Conservation (phyloP, 2,329 filamentous ascomycete genomes). For the Colletotrichum filicis region DNA sequence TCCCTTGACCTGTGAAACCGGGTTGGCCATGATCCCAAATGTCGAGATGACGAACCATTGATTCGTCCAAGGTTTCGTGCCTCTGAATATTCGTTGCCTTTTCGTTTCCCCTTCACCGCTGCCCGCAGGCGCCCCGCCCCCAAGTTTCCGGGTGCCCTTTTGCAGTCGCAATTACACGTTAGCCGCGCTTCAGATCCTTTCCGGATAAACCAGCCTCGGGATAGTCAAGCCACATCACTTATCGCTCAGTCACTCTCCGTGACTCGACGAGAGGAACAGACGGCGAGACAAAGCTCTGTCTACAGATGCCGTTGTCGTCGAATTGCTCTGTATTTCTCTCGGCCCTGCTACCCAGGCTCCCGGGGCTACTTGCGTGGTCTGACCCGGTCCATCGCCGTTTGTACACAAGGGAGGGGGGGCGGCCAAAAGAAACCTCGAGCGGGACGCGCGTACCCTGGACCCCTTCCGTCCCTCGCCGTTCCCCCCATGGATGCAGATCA, state of each 20-base stretch:
- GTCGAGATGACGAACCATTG: conserved; percentile 22
- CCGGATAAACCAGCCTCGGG: not conserved
- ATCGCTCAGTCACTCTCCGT: not conserved
- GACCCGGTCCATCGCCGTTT: conserved; percentile 21
- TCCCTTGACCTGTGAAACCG: conserved; percentile 18
- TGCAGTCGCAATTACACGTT: conserved; percentile 2
- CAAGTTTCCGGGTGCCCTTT: conserved; percentile 12
- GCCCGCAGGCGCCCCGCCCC: conserved; percentile 17
- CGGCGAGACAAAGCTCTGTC: not conserved
- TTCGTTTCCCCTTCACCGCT: not conserved
- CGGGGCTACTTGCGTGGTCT: conserved; percentile 29
- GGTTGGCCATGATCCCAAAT: conserved; percentile 3
- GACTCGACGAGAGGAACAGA: not conserved
- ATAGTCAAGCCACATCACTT: not conserved
- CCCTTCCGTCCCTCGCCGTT: conserved; percentile 1
- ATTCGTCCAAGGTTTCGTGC: not conserved
- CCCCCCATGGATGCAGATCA: conserved; percentile 36
- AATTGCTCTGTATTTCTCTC: not conserved
- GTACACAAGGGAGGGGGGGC: conserved; percentile 12
- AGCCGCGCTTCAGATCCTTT: conserved; percentile 3
- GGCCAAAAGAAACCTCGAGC: conserved; percentile 10
- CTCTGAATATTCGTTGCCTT: not conserved
- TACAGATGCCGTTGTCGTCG: not conserved
- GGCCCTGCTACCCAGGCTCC: not conserved
- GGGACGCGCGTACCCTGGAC: conserved; percentile 34